Evolutionary conservation across 1,139 yeast genomes (phyloP), one percentile per base, ranked within the genome.

Genomic region (Saccharomyces hybrid): DNA sequence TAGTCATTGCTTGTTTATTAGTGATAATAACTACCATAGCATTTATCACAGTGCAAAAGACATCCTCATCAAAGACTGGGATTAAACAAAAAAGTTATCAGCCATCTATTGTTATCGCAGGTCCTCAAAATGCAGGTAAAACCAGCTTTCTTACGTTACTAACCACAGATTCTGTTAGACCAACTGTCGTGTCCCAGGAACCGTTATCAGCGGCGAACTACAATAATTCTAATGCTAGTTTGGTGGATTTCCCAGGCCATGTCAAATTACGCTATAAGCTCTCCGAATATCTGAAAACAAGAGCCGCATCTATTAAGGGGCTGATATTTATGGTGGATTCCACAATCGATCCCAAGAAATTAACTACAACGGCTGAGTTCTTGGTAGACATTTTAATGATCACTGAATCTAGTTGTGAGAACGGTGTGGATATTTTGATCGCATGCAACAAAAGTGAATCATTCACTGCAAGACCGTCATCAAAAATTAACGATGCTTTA

Each of bases 171-270:
- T 47, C 56, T 4, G 16, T 54, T 12, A 59, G 58, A 50, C 26
- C 47, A n/a, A 58, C 66, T 1, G 67, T 64, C 4, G 63, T 59
- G 51, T 67, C 68, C 1, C 64, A 67, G 48, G 75, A 71, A 50
- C 74, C 79, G n/a, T 79, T 75, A 62, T 55, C 64, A 44, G 69
- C 68, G 16, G 71, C 67, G 8, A 61, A 65, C 14, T 68, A 73
- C 53, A 59, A 65, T 52, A 60, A 78, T 26, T 79, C 80, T 7
- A 67, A 71, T 14, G 56, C 66, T 49, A 58, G 53, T 44, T 68
- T 90, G 49, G 77, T 86, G 51, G 98, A 91, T 66, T 83, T 84
- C 61, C 98, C 98, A 2, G 97, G 97, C 6, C 93, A 87, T 70
- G 73, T 80, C 55, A 90, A 89, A 68, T 80, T 90, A 61, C 80